These are phyloP conservation scores for Cutaneotrichosporon sp. DNA, from an alignment of 1,284 basidiomycete genomes.

Conservation along the genomic window DNA sequence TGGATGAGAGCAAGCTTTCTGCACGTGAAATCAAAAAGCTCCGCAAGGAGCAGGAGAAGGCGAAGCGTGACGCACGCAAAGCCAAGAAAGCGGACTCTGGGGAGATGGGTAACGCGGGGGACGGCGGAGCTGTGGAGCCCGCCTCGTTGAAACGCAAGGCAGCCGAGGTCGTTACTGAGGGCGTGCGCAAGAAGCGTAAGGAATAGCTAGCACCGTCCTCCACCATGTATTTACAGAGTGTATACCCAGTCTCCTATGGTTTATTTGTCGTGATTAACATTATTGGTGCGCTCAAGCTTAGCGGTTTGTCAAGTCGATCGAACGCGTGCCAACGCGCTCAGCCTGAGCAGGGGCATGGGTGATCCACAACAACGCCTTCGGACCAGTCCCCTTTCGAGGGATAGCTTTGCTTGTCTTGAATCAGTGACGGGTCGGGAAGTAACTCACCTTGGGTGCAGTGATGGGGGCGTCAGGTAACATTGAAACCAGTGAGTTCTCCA, in stretches of 20 bases:
- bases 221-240: too few relatives aligned
- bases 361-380: conserved; percentile 77
- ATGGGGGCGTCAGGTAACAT: conserved; percentile 48
- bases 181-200: conserved; percentile 26
- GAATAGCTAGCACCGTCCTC: too few relatives aligned
- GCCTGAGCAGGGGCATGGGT: conserved; percentile 79
- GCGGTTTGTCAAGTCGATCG: conserved; percentile 26
- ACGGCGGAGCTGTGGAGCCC: too few relatives aligned
- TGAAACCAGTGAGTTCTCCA: conserved; percentile 60
- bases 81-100: conserved; percentile 31
- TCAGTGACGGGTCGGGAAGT: neutral
- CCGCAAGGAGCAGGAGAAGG: conserved; percentile 41
- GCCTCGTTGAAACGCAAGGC: conserved; percentile 30
- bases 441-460: neutral
- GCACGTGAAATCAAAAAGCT: conserved; percentile 38
- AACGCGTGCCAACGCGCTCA: conserved; percentile 62
- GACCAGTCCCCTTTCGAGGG: conserved; percentile 19
- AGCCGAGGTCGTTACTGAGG: conserved; percentile 16
- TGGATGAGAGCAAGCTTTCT: conserved; percentile 30
- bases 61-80: conserved; percentile 40
- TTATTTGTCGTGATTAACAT: neutral
- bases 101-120: conserved; percentile 19
- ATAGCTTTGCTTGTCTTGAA: neutral
- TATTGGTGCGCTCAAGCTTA: neutral
- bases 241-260: neutral